Conservation (phyloP, 2,329 filamentous ascomycete genomes). For the Neonectria neomacrospora region DNA sequence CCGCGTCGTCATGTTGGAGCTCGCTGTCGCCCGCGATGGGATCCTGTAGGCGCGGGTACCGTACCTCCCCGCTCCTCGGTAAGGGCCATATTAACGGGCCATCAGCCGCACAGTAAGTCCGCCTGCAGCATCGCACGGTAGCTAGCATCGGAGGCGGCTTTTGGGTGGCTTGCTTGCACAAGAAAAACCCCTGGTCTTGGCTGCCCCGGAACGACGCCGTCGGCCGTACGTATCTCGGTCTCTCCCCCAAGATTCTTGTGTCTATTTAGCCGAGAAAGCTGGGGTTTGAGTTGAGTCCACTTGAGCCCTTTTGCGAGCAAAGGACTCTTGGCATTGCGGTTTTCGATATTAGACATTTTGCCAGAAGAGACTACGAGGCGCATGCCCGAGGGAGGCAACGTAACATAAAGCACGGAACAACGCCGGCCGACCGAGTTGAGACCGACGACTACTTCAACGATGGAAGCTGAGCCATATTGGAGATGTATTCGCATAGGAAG, state of each 20-base stretch:
- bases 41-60: conserved; percentile 1
- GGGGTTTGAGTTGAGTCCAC: conserved; percentile 26
- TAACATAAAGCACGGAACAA: neutral
- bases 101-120: conserved; percentile 33
- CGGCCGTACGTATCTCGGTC: conserved; percentile 43
- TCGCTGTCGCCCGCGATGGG: neutral
- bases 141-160: conserved; percentile 6
- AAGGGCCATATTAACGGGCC: neutral
- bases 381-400: neutral
- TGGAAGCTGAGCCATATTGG: neutral
- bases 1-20: conserved; percentile 15
- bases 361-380: neutral
- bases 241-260: conserved; percentile 31
- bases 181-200: conserved; percentile 31
- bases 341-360: conserved; percentile 3
- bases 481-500: neutral
- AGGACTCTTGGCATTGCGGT: conserved; percentile 11
- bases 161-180: neutral
- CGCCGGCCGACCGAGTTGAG: conserved; percentile 11
- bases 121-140: conserved; percentile 25
- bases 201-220: conserved; percentile 34
- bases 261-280: conserved; percentile 41
- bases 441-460: neutral
- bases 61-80: neutral
- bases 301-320: conserved; percentile 16